Evolutionary conservation across 2,329 filamentous ascomycete genomes (phyloP).

Genomic region (Neospermospora avenae): DNA sequence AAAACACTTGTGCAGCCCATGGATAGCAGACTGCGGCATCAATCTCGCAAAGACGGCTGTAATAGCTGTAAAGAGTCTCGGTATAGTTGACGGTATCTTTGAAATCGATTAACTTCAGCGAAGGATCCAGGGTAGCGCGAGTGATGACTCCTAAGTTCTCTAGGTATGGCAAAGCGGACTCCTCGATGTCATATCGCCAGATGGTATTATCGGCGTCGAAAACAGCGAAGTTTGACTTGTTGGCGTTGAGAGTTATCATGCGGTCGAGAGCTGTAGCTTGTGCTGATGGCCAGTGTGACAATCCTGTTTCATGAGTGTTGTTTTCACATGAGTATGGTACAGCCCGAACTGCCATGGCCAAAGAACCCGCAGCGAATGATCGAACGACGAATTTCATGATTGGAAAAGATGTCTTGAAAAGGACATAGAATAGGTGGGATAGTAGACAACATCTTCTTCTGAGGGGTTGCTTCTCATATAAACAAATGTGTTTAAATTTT

Average conservation of each 20-base stretch:
- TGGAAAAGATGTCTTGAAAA: not conserved
- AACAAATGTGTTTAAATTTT: not conserved
- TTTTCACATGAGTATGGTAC: not conserved
- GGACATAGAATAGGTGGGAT: not conserved
- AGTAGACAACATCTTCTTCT: not conserved
- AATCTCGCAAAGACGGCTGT: constrained; percentile 11
- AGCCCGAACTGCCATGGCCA: not conserved
- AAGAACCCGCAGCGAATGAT: not conserved
- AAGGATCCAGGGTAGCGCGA: constrained; percentile 6
- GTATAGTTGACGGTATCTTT: constrained; percentile 11
- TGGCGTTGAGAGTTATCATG: constrained; percentile 6
- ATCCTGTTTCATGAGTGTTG: not conserved
- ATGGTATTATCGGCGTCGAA: constrained; percentile 12
- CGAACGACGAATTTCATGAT: constrained; percentile 3
- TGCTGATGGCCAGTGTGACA: constrained; percentile 4
- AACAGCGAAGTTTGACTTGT: constrained; percentile 5
- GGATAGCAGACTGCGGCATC: constrained; percentile 7
- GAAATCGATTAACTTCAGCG: constrained; percentile 9
- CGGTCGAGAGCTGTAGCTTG: not conserved
- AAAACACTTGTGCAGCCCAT: constrained; percentile 11
- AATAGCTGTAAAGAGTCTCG: constrained; percentile 10
- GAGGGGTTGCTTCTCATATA: not conserved
- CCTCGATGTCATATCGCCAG: constrained; percentile 9
- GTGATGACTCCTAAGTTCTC: constrained; percentile 10
- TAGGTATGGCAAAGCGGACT: constrained; percentile 8